Conservation (phyloP, 306 rosid genomes). For the Cicer judaicum region DNA sequence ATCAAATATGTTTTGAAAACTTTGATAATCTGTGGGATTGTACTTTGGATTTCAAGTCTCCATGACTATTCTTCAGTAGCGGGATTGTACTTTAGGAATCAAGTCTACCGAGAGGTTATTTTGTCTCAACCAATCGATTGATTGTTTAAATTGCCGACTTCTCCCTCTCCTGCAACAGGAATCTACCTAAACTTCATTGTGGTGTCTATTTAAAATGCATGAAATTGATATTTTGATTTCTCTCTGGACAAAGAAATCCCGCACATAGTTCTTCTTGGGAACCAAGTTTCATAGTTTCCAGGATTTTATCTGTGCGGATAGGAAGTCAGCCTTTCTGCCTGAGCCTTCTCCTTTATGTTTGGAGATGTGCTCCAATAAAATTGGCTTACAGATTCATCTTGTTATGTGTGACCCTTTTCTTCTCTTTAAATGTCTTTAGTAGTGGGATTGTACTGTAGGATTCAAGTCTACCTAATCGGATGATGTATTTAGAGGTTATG, state of each 20-base stretch:
- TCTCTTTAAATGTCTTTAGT: no score
- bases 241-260: not conserved
- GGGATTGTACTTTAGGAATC: no score
- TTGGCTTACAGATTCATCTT: conserved; percentile 59
- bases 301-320: conserved; percentile 86
- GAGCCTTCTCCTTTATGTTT: not conserved
- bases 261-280: conserved; percentile 82
- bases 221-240: no score
- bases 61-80: no score
- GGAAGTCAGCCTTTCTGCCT: conserved; percentile 29
- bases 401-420: not conserved
- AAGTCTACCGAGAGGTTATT: not conserved
- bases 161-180: not conserved
- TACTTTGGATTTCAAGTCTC: no score
- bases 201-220: not conserved
- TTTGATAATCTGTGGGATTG: no score
- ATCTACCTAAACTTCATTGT: not conserved
- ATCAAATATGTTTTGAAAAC: no score
- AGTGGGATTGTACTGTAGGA: no score
- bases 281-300: conserved; percentile 48
- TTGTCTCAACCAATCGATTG: not conserved
- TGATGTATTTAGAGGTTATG: not conserved
- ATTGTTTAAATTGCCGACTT: not conserved
- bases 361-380: conserved; percentile 71
- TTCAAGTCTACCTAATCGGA: no score